Conservation (phyloP, 352 stramenopile species). For the Pseudoperonospora humuli region DNA sequence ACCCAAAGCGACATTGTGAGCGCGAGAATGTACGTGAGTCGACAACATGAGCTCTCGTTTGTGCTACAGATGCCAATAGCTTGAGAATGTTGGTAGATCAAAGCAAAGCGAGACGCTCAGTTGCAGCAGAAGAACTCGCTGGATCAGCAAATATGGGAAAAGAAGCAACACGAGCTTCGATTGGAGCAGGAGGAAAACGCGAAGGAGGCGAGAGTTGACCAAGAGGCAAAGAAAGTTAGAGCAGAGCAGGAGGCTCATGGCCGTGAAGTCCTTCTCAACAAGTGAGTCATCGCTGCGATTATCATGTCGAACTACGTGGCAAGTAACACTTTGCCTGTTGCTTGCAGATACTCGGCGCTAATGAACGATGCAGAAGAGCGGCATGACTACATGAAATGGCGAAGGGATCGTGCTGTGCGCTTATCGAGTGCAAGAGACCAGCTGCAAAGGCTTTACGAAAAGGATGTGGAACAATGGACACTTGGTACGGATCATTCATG, state of each 20-base stretch:
- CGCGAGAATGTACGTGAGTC: conserved; percentile 10
- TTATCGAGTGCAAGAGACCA: conserved; percentile 29
- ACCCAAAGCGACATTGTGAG: background rate
- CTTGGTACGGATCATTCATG: conserved; percentile 18
- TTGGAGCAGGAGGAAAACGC: conserved; percentile 2
- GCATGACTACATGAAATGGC: conserved; percentile 52
- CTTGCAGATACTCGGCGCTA: conserved; percentile 30
- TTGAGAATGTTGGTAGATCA: conserved; percentile 7
- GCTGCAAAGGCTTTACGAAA: conserved; percentile 20
- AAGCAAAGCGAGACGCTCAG: conserved; percentile 17
- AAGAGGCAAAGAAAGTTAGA: conserved; percentile 2
- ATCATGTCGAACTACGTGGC: background rate
- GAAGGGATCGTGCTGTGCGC: conserved; percentile 35
- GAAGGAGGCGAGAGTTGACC: conserved; percentile 3
- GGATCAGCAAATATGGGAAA: conserved; percentile 24
- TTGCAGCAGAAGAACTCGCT: conserved; percentile 16
- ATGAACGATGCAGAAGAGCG: conserved; percentile 30
- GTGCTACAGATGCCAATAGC: background rate
- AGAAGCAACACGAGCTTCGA: conserved; percentile 7
- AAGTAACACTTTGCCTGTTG: conserved; percentile 4
- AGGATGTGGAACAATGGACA: conserved; percentile 25
- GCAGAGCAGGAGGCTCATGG: conserved; percentile 9
- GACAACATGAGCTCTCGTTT: background rate
- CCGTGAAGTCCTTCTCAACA: conserved; percentile 9
- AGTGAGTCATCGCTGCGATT: conserved; percentile 9